A percentile compares a stretch with the other conserved stretches of the same genome.
phyloP scores from a whole-genome alignment of 768 basidiomycete genomes.

The Lentinula edodes region DNA sequence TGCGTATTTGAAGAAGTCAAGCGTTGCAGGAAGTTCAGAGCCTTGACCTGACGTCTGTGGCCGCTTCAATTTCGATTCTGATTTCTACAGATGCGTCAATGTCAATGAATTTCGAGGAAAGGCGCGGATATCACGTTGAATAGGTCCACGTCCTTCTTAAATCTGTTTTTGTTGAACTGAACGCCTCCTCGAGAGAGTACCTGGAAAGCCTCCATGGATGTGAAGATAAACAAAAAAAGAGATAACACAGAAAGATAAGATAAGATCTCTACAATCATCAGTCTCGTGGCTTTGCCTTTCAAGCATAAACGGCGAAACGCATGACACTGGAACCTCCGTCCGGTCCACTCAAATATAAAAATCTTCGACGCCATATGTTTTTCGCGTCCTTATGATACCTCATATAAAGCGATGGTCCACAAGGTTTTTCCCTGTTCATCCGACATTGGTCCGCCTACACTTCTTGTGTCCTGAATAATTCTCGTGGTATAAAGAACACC shows the following conservation, averaged over 20 bases:
- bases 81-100: constrained; percentile 8
- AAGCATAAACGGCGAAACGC: too few species aligned
- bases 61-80: constrained; percentile 14
- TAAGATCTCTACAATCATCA: background rate
- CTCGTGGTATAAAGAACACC: background rate
- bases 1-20: constrained; percentile 92
- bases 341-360: too few species aligned
- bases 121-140: constrained; percentile 61
- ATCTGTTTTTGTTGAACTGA: constrained; percentile 73
- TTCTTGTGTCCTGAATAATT: background rate
- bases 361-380: too few species aligned
- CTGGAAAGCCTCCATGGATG: constrained; percentile 79
- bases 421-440: background rate
- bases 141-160: constrained; percentile 61
- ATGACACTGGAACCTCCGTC: too few species aligned
- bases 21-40: constrained; percentile 63
- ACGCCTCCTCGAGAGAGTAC: constrained; percentile 83
- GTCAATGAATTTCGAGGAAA: background rate
- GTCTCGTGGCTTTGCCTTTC: background rate
- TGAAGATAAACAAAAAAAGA: background rate
- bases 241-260: background rate
- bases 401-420: background rate
- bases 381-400: too few species aligned
- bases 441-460: background rate
- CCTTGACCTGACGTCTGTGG: constrained; percentile 21